These are phyloP conservation scores for Phytophthora lateralis DNA, from an alignment of 352 stramenopile species.

Conservation along the genomic window DNA sequence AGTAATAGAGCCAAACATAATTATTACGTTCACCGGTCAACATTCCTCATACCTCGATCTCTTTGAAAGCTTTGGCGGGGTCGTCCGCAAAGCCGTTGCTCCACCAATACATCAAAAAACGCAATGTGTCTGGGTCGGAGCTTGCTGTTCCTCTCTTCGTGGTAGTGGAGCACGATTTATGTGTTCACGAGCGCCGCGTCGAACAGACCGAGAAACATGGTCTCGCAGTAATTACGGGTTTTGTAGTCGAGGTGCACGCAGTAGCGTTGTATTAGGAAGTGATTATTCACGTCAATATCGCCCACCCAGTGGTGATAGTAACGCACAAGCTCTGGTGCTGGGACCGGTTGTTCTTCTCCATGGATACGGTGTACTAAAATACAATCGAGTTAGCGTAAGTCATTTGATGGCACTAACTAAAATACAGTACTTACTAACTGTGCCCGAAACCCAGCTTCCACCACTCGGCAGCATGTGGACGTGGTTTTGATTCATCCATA, in stretches of 20 bases:
- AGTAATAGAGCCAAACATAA: neutral
- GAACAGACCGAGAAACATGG: slow-evolving; percentile 8
- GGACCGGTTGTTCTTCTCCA: slow-evolving; percentile 1
- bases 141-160: slow-evolving; percentile 7
- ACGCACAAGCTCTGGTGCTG: slow-evolving; percentile 3
- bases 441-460: neutral
- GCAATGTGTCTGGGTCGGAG: slow-evolving; percentile 3
- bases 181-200: slow-evolving; percentile 12
- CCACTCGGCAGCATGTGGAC: slow-evolving; percentile 11
- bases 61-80: neutral
- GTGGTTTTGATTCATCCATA: slow-evolving; percentile 17
- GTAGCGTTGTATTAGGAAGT: no score
- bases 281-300: no score
- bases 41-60: slow-evolving; percentile 3
- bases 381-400: no score
- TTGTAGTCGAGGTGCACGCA: slow-evolving; percentile 12
- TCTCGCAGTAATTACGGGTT: slow-evolving; percentile 8
- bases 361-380: slow-evolving; percentile 1
- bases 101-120: slow-evolving; percentile 12
- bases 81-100: neutral
- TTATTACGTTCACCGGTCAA: neutral
- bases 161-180: slow-evolving; percentile 10
- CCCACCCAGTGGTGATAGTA: slow-evolving; percentile 5
- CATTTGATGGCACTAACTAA: no score
- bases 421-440: slow-evolving; percentile 15